These are phyloP conservation scores for Hawksworthiomyces lignivorus DNA, from an alignment of 2,329 filamentous ascomycete species.

Conservation along the genomic window DNA sequence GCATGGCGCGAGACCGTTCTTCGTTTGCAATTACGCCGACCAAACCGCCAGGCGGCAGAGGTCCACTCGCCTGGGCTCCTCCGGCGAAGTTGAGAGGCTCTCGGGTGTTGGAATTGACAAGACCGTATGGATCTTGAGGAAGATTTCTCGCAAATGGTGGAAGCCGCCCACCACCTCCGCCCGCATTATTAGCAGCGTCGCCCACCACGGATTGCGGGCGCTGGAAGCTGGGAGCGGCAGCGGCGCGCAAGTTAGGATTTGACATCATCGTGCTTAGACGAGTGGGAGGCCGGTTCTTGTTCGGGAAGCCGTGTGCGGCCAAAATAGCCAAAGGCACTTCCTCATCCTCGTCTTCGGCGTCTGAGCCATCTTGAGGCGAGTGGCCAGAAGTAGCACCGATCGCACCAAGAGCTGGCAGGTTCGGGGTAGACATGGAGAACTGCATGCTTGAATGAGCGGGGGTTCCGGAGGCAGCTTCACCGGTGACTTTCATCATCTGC, in stretches of 20 bases:
- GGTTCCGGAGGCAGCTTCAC: conserved; percentile 50
- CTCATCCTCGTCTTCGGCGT: conserved; percentile 71
- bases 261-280: conserved; percentile 57
- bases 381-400: conserved; percentile 10
- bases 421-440: conserved; percentile 55
- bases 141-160: conserved; percentile 78
- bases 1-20: conserved; percentile 68
- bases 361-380: conserved; percentile 32
- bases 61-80: conserved; percentile 30
- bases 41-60: conserved; percentile 63
- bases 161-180: conserved; percentile 41
- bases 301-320: conserved; percentile 81
- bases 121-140: conserved; percentile 75
- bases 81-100: conserved; percentile 68
- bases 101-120: conserved; percentile 64
- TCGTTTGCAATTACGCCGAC: conserved; percentile 84
- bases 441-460: conserved; percentile 47
- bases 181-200: conserved; percentile 28
- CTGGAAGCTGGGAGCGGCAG: conserved; percentile 36
- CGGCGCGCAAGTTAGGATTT: conserved; percentile 61
- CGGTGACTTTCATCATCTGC: conserved; percentile 95
- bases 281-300: conserved; percentile 66
- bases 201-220: conserved; percentile 51
- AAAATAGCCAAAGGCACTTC: conserved; percentile 81
- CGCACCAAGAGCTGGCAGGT: conserved; percentile 36